A percentile compares a stretch with the other conserved stretches of the same genome.
phyloP scores from a whole-genome alignment of 805 yeast species.

The Pichia rugopelliculosa region DNA sequence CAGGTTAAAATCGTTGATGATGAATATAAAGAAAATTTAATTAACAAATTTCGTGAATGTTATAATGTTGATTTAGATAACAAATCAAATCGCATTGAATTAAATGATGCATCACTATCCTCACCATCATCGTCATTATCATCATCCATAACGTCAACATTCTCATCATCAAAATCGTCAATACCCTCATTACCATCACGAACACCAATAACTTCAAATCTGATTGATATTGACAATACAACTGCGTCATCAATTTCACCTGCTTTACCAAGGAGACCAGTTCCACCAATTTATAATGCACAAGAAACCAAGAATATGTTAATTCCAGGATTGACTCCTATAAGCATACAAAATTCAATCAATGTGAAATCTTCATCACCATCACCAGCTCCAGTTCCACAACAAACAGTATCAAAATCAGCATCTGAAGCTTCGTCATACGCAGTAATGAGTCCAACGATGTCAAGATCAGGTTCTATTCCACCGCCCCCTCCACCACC shows the following conservation, averaged over 20 bases:
- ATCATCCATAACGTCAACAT: background rate
- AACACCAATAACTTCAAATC: constrained; percentile 3
- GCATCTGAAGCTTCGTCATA: background rate
- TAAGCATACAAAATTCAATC: constrained; percentile 12
- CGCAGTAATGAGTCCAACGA: constrained; percentile 26
- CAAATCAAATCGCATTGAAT: constrained; percentile 20
- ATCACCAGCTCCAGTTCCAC: background rate
- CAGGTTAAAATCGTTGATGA: constrained; percentile 66
- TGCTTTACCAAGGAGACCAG: constrained; percentile 14
- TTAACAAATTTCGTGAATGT: constrained; percentile 51
- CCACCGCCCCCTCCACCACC: constrained; percentile 29
- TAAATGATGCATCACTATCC: constrained; percentile 21
- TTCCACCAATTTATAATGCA: constrained; percentile 21
- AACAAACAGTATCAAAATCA: background rate
- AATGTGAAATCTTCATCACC: background rate
- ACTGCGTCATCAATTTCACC: constrained; percentile 12
- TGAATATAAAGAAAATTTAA: constrained; percentile 44
- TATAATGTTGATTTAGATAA: constrained; percentile 33
- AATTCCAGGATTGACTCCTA: constrained; percentile 20
- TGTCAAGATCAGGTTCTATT: constrained; percentile 21
- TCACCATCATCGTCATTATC: constrained; percentile 5
- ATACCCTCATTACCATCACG: constrained; percentile 13
- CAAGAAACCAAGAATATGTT: constrained; percentile 16
- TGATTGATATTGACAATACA: constrained; percentile 19
- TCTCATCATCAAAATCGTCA: constrained; percentile 7